These are phyloP conservation scores for Aurantiochytrium sp. DNA, from an alignment of 108 stramenopile species.

Conservation along the genomic window DNA sequence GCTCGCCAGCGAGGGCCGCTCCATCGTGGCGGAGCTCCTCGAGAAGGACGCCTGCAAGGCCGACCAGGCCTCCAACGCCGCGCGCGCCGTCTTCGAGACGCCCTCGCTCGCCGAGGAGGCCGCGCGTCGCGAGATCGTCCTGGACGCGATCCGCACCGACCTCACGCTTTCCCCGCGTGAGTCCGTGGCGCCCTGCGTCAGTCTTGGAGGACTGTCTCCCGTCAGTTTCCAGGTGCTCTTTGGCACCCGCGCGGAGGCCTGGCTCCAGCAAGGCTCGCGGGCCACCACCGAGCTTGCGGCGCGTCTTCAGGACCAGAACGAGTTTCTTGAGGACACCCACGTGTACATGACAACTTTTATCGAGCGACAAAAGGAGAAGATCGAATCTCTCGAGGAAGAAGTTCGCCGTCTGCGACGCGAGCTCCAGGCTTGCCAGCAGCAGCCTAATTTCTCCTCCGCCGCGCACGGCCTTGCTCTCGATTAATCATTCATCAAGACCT, in stretches of 20 bases:
- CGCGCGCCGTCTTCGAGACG: no score
- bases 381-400: neutral
- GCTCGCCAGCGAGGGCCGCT: no score
- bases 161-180: neutral
- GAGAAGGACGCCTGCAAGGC: no score
- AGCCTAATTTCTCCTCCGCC: no score
- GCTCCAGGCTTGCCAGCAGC: neutral
- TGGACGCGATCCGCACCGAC: neutral
- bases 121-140: neutral
- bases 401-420: neutral
- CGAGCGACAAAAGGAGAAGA: slow-evolving; percentile 2
- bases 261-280: neutral
- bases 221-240: neutral
- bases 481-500: no score
- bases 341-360: slow-evolving; percentile 9
- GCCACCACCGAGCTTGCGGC: neutral
- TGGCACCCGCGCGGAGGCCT: neutral
- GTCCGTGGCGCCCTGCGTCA: neutral
- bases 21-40: no score
- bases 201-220: neutral
- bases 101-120: neutral
- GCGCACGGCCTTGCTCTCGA: no score
- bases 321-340: neutral
- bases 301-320: neutral
- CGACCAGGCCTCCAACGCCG: no score